Base-by-base conservation (phyloP, 2,329 filamentous ascomycete species). In the Didymella segeticola region DNA sequence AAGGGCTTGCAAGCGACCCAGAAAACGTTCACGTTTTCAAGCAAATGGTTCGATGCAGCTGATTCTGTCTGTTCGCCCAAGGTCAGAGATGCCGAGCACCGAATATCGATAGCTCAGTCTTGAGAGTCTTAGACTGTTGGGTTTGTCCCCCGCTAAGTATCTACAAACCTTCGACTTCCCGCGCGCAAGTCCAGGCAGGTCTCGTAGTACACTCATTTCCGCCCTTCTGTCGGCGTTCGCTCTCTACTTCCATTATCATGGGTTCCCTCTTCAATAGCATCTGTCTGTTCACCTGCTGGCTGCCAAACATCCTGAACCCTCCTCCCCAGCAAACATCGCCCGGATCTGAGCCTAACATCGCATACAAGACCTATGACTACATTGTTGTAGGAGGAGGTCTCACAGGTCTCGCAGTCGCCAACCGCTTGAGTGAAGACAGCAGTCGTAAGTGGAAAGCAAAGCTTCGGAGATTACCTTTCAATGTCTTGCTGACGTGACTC, bases 371-470 rank as follows among this genome's bases (percentile, higher is more conserved):
- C 0, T 73, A 62, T 27, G 70, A 73, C 43, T 72, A 72, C 39
- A 61, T 72, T 8, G 45, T 73, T 19, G 63, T 73, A 9, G 68
- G 70, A 14, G 70, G 68, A 30, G 70, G 70, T 7, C 59, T 68
- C 4, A 63, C 66, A 19, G 70, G 70, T 7, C 55, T 71, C 1
- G 63, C 66, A 10, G 64, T 72, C 34, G 70, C 70, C 2, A 68
- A 67, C 25, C 64, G 70, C 2, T 37, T 73, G 43, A 64, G 69
- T n/a, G 68, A 71, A 56, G 61, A 67, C 14, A 53, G 47, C 10
- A 48, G 46, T 36, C 53, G 64, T 68, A 43, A 38, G 62, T 42
- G 15, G 11, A 9, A n/a, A n/a, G n/a, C n/a, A n/a, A n/a, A n/a
- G n/a, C n/a, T n/a, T n/a, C 20, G 9, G 20, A 23, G 4, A 7